Conservation (phyloP, 306 rosid species). For the Heteromeles arbutifolia region DNA sequence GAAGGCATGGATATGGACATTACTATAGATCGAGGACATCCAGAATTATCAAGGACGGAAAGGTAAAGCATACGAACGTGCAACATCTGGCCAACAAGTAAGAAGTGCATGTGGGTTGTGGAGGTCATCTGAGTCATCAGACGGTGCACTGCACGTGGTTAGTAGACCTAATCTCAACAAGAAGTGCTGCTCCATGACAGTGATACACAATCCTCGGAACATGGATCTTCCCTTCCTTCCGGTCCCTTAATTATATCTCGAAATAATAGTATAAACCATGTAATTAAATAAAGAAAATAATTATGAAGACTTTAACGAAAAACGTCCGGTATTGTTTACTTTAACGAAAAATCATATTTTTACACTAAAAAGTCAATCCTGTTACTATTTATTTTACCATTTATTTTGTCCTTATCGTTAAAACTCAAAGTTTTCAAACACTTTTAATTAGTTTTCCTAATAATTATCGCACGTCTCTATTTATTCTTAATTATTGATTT, state of each 20-base stretch:
- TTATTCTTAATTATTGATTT: neutral
- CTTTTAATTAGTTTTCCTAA: no score
- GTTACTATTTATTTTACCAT: no score
- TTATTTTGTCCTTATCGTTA: no score
- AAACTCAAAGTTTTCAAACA: no score
- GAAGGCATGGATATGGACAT: no score
- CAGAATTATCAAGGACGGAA: neutral
- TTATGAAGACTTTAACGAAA: no score
- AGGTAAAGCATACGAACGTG: neutral
- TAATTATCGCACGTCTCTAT: neutral
- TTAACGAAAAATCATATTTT: no score
- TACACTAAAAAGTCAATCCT: no score
- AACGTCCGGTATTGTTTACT: no score
- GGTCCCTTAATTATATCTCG: no score
- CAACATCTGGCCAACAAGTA: neutral
- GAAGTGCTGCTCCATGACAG: neutral
- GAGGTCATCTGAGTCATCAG: neutral
- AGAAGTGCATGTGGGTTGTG: slow-evolving; percentile 12
- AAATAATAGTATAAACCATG: neutral
- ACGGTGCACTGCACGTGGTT: slow-evolving; percentile 26
- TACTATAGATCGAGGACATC: no score
- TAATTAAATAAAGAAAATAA: no score
- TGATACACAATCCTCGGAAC: neutral
- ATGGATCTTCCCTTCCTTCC: neutral
- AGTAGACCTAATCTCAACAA: slow-evolving; percentile 28